phyloP scores from a whole-genome alignment of 192 early-diverging fungal genomes.

The Coemansia sp. region DNA sequence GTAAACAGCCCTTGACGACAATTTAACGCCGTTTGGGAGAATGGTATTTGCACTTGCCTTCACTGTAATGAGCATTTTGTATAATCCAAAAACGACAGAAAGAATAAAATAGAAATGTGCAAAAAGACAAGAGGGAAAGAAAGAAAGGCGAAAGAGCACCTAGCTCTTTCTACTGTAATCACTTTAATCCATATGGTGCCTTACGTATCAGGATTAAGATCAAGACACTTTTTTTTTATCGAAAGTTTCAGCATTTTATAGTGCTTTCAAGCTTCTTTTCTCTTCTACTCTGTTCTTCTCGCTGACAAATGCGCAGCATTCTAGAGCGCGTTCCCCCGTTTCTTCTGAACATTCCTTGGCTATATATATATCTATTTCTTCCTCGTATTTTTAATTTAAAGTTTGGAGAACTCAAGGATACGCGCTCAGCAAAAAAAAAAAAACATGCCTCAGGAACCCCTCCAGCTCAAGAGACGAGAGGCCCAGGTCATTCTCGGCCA shows the following conservation, averaged over 20 bases:
- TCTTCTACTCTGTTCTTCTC: background rate
- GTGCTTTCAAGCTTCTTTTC: background rate
- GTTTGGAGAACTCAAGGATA: background rate
- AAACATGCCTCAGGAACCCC: background rate
- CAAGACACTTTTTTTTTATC: background rate
- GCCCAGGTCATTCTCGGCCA: slow-evolving; percentile 33
- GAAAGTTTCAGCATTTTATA: background rate
- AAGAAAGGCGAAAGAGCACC: background rate
- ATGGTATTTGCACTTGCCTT: slow-evolving; percentile 15
- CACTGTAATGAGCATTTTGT: slow-evolving; percentile 23
- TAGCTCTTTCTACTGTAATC: too few relatives aligned
- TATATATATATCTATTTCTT: background rate
- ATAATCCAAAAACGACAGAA: background rate
- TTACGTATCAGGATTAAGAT: background rate
- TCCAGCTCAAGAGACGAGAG: slow-evolving; percentile 10
- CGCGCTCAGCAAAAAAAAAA: background rate
- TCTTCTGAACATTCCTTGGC: background rate
- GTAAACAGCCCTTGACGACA: too few relatives aligned
- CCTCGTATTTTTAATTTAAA: background rate
- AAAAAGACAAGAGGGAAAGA: background rate
- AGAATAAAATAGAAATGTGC: slow-evolving; percentile 7
- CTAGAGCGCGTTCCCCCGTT: background rate
- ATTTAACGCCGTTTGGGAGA: background rate
- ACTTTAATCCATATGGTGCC: too few relatives aligned
- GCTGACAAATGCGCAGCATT: background rate